Evolutionary conservation across 1,284 basidiomycete species (phyloP), one percentile per base, ranked within the genome.

Genomic region (Kalmanozyma brasiliensis): DNA sequence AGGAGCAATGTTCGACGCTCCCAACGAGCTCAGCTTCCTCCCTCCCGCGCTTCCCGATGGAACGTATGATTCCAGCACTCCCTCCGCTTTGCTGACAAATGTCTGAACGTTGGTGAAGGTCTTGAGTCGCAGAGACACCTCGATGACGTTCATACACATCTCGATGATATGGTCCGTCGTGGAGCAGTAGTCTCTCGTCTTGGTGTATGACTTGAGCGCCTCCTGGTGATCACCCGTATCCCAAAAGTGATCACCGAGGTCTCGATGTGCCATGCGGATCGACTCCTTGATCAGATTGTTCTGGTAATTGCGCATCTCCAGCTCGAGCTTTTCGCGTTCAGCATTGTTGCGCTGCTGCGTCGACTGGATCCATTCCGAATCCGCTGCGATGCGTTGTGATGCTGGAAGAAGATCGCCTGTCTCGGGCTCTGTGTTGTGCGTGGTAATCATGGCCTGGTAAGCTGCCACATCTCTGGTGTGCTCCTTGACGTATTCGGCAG

Each of bases 201-300:
- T 93, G 19, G 90, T 89, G 82, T 89, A 90, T 74, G 91, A 88
- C 75, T 90, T 89, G 66, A 93, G 83, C 8, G 93, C 87, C 14
- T 85, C 85, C 14, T 86, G 81, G 52, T 88, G 87, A 67, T 93
- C 90, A 19, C 93, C 92, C 2, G 86, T 84, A 7, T 86, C 83
- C 43, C 89, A 87, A 82, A 89, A 88, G 81, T 89, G 89, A 59
- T 90, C 86, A 23, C 89, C 93, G 11, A 94, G 85, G 76, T 94
- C 92, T 45, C 91, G 86, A 82, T 94, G 88, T 0, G 88, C 91
- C 90, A 94, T 92, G 69, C 93, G 86, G 74, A 93, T 92, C 85
- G 91, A 93, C 85, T 95, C 93, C 82, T 93, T 94, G 84, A 94
- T 93, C 87, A 93, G 89, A 79, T 93, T 94, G 76, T 90, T 92